Conservation (phyloP, 2,329 filamentous ascomycete species). For the Aspergillus quadricinctus region DNA sequence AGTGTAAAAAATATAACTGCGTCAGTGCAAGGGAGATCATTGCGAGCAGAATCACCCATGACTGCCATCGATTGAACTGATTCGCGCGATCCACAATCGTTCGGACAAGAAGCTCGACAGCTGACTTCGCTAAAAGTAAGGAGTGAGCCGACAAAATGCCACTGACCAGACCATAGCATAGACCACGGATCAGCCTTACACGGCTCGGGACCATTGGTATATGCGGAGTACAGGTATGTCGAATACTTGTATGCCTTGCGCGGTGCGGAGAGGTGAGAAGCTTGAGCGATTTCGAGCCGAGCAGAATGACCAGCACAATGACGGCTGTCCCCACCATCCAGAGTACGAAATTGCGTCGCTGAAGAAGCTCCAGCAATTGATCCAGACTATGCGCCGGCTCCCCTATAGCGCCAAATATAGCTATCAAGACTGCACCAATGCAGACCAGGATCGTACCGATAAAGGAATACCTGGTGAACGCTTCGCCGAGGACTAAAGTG, state of each 20-base stretch:
- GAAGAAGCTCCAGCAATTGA: constrained; percentile 74
- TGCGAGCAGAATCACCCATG: constrained; percentile 82
- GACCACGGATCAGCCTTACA: constrained; percentile 71
- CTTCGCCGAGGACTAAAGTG: constrained; percentile 84
- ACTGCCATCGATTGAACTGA: constrained; percentile 92
- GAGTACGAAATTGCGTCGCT: constrained; percentile 68
- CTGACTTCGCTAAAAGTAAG: constrained; percentile 89
- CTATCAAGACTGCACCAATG: constrained; percentile 83
- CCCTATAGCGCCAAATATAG: constrained; percentile 86
- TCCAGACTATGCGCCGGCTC: constrained; percentile 84
- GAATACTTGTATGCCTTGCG: constrained; percentile 36
- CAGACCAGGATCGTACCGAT: constrained; percentile 86
- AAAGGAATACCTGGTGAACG: constrained; percentile 91
- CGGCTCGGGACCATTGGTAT: constrained; percentile 49
- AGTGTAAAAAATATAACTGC: constrained; percentile 92
- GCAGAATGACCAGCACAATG: constrained; percentile 65
- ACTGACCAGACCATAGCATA: constrained; percentile 84
- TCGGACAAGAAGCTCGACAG: constrained; percentile 85
- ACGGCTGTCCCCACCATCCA: constrained; percentile 84
- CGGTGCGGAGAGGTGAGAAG: constrained; percentile 30
- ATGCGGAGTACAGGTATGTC: constrained; percentile 40
- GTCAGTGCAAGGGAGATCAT: constrained; percentile 77
- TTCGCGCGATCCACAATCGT: constrained; percentile 83
- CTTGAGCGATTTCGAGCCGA: constrained; percentile 49
- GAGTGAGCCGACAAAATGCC: constrained; percentile 93